Evolutionary conservation across 1,284 basidiomycete genomes (phyloP), one percentile per base, ranked within the genome.

Genomic region (Thelephora terrestris): DNA sequence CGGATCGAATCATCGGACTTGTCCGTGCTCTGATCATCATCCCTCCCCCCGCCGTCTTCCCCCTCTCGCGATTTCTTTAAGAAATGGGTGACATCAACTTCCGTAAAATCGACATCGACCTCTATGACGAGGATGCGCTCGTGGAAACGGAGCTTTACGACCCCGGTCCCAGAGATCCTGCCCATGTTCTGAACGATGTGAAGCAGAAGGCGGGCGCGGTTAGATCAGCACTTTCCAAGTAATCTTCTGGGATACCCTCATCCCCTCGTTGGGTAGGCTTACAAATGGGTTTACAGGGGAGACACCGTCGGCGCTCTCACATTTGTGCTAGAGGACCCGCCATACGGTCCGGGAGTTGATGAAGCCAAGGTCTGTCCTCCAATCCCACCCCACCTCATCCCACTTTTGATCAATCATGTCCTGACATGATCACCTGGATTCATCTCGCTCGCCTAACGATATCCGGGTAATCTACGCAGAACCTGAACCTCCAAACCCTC

Each of bases 81-180:
- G 29, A 32, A 14, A 32, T 32, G 29, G 7, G 90, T 85, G 78
- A 85, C 53, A 73, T 70, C 57, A 79, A 79, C 53, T 96, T 92
- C 68, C 77, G 93, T 56, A 94, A 93, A 69, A 93, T 97, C 70
- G 87, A 97, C 67, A 89, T 97, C 58, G 94, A 98, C 70, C 76
- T 74, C 45, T 93, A 82, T 69, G 95, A 98, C 61, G 94, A 97
- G 64, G 95, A 98, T 59, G 78, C 83, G 16, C 70, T 98, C 14
- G 76, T 82, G 43, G 88, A 93, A 51, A 78, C 76, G 27, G 91
- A 97, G 59, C 77, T 98, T 32, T 92, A 87, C 62, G 86, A 91
- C 45, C 76, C 88, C 2, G 93, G 97, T 63, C 85, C 89, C 12
- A 76, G 92, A 50, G 79, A 83, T 46, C 81, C 91, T 0, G 70